Evolutionary conservation across 768 basidiomycete species (phyloP), one percentile per base, ranked within the genome.

Genomic region (Suillus decipiens): DNA sequence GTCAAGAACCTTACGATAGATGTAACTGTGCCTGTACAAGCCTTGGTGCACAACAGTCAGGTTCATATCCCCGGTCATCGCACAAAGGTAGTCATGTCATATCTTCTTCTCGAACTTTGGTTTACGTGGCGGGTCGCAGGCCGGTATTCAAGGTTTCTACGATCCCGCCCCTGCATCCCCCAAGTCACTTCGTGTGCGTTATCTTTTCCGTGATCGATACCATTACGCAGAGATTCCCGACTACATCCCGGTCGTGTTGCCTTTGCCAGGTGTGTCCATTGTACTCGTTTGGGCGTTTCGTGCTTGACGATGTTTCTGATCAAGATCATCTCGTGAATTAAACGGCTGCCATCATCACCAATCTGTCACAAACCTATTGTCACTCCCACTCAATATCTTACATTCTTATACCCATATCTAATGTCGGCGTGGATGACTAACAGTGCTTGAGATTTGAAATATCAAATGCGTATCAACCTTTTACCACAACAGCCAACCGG

Each of bases 141-240:
- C 86, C 63, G 84, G 86, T 33, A 80, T 96, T 45, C 88, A 92
- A 70, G 94, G 94, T n/a, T 95, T 97, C 79, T 88, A 85, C 71
- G 94, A 96, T 77, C 90, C 92, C 61, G 87, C 88, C 19, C 88
- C 91, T 15, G 86, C 86, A n/a, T 80, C 83, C 61, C 76, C 82
- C 55, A 95, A 96, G 78, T 78, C 79, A 6, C 77, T 95, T 59
- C 81, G 86, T 36, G 80, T 96, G 43, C 85, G 86, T 51, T 96
- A 96, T 76, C 76, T 83, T 54, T 97, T 96, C 81, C 82, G 84
- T 69, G 87, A 86, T 47, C 83, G 83, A 63, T 69, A 78, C 75
- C 94, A 96, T 72, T 90, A 87, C 70, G 86, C 88, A 72, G 92
- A 93, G 71, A 86, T 90, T 61, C 83, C 88, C 66, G 91, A 89